Percentiles rank a stretch among this genome's conserved stretches.
Conservation (phyloP, 2,329 filamentous ascomycete species). For the Xylaria sp. region DNA sequence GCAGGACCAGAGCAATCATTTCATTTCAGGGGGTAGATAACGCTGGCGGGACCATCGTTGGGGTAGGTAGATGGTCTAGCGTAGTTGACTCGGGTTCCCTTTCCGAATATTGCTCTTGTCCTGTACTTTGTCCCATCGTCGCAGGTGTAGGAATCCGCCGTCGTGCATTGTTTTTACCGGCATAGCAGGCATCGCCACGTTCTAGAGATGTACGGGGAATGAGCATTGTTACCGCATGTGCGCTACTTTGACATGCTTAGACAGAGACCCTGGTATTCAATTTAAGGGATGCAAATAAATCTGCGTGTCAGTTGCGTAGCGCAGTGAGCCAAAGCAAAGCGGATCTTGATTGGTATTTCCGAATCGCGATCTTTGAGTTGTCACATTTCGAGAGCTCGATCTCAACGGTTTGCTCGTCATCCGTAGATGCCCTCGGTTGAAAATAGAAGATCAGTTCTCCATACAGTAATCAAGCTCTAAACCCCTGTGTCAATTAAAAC, state of each 20-base stretch:
- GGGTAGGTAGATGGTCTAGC: slow-evolving; percentile 33
- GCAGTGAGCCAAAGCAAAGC: slow-evolving; percentile 20
- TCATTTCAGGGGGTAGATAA: slow-evolving; percentile 23
- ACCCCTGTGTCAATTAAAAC: slow-evolving; percentile 36
- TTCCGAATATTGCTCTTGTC: slow-evolving; percentile 42
- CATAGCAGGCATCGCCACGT: slow-evolving; percentile 48
- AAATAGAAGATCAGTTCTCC: slow-evolving; percentile 27
- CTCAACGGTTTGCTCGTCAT: slow-evolving; percentile 6
- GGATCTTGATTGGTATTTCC: slow-evolving; percentile 34
- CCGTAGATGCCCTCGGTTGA: slow-evolving; percentile 30
- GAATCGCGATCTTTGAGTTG: slow-evolving; percentile 30
- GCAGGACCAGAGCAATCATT: slow-evolving; percentile 19
- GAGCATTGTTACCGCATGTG: slow-evolving; percentile 34
- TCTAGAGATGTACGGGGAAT: slow-evolving; percentile 38
- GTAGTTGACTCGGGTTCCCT: slow-evolving; percentile 44
- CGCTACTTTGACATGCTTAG: slow-evolving; percentile 22
- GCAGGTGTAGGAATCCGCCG: slow-evolving; percentile 43
- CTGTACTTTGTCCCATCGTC: slow-evolving; percentile 39
- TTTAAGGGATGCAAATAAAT: slow-evolving; percentile 26
- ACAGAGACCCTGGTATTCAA: slow-evolving; percentile 29
- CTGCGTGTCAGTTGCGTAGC: slow-evolving; percentile 11
- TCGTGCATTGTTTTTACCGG: slow-evolving; percentile 48
- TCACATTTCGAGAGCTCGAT: slow-evolving; percentile 17
- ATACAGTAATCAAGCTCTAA: slow-evolving; percentile 45
- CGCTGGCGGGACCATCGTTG: slow-evolving; percentile 31